Evolutionary conservation across 2,329 filamentous ascomycete species (phyloP), one percentile per base, ranked within the genome.

Genomic region (Blastomyces parvus): DNA sequence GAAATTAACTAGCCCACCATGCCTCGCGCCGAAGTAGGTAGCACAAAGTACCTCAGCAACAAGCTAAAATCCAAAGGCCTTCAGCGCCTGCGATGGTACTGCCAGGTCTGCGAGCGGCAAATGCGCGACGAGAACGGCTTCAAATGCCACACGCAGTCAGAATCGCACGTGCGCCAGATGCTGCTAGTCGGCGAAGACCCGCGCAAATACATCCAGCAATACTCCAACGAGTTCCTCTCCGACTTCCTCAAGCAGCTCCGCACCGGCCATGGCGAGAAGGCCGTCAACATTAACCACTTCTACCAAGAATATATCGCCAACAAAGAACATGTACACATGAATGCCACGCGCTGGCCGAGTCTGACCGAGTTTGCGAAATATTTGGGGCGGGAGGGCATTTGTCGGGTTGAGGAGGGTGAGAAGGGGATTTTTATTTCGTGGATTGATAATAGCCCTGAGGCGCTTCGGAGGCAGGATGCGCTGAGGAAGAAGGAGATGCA

Each of bases 281-380:
- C 86, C 70, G 86, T 97, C 1, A 84, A 92, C 42, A 85, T 92
- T 60, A 99, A 99, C 72, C 87, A 90, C 66, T 97, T 97, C 74
- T 99, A 99, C 77, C 91, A 97, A 74, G 88, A 92, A 72, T 94
- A 96, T 70, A 97, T 97, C 69, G 83, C 86, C 19, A 88, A 93
- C 69, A 91, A 92, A 74, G 83, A 91, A 70, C 93, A 97, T 73
- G 80, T 94, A 9, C 94, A 97, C 73, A 91, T 97, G 89, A 97
- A 97, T 75, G 82, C 91, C 8, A 97, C 94, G 0, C 88, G 88
- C 70, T 97, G 91, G 91, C 84, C 87, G 3, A 90, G 85, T 42
- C 78, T 99, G 69, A 93, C 91, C 2, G 91, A 97, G 70, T 96
- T 96, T 72, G 90, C 89, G 17, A 96, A 96, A 72, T 80, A 90